Percentiles rank a stretch among this genome's conserved stretches.
These are phyloP conservation scores for Mariannaea elegans DNA, from an alignment of 2,329 filamentous ascomycete species.

Conservation along the genomic window DNA sequence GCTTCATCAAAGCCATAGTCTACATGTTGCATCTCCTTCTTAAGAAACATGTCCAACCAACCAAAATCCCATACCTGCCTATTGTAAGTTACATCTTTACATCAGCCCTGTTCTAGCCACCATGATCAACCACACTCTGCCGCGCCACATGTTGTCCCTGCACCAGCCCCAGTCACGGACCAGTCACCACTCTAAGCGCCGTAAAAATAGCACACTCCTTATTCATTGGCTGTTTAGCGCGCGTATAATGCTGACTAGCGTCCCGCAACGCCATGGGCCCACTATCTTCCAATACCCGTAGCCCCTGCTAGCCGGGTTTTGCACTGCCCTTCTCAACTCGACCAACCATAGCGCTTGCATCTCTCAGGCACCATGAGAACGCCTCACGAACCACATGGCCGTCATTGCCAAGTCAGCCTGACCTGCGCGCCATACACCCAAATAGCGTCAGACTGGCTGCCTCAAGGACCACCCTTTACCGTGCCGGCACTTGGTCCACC, in stretches of 20 bases:
- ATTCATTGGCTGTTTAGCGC: constrained; percentile 35
- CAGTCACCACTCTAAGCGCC: constrained; percentile 33
- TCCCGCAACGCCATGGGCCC: background rate
- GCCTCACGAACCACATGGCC: constrained; percentile 17
- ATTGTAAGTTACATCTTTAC: background rate
- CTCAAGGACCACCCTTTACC: constrained; percentile 18
- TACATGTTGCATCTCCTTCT: background rate
- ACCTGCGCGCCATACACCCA: constrained; percentile 19
- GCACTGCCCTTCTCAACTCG: constrained; percentile 31
- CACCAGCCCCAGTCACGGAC: background rate
- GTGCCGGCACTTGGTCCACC: constrained; percentile 5
- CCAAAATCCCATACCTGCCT: background rate
- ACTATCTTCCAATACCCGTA: background rate
- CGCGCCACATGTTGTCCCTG: constrained; percentile 12
- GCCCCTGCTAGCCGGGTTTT: constrained; percentile 16
- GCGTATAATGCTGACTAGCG: constrained; percentile 23
- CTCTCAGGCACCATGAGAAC: constrained; percentile 13
- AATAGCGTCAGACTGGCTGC: constrained; percentile 30
- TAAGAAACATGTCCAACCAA: background rate
- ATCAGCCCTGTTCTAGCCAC: constrained; percentile 12
- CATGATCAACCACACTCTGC: background rate
- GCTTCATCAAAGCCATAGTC: constrained; percentile 12
- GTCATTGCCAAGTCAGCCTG: constrained; percentile 31
- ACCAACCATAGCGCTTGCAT: constrained; percentile 9
- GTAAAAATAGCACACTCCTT: constrained; percentile 35